Evolutionary conservation across 2,329 filamentous ascomycete genomes (phyloP), one percentile per base, ranked within the genome.

Genomic region (Phialocephala subalpina): DNA sequence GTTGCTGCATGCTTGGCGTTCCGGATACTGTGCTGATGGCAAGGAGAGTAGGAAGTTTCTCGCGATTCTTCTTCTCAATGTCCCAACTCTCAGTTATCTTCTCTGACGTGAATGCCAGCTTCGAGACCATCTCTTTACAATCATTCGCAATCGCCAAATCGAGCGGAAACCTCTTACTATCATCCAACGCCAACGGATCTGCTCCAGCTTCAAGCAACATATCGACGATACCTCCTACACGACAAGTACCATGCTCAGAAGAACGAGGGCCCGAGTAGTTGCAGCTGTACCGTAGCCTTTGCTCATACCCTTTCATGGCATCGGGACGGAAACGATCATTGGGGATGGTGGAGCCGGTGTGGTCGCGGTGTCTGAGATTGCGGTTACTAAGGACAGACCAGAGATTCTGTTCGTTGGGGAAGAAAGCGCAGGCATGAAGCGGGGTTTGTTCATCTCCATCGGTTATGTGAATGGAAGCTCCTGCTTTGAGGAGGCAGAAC

Each of bases 181-280:
- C 18, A 18, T 53, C 49, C 14, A 33, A 14, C 14, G 14, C 25
- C 3, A 47, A 35, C 2, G 62, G 38, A 20, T 53, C 33, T 7
- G 70, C 57, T 20, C 73, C 74, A 36, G 65, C 35, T 45, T 66
- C 38, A 63, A 74, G 59, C 25, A 52, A 57, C 42, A 55, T 60
- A 27, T 64, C 62, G 6, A 60, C 29, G 29, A 55, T 47, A 56
- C 20, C 22, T 35, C 22, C 22, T 1, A 36, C 45, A 27, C 35
- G 42, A 49, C 58, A 60, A 1, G 58, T 47, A n/a, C 35, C 38
- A 56, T 64, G 42, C 20, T 53, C 20, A 18, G 33, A 16, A 33
- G 18, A 6, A 4, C 25, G 49, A 53, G 49, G 25, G 5, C 6
- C 3, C 7, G 12, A 29, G 18, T 52, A 29, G 12, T 27, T 27